phyloP scores from a whole-genome alignment of 2,329 filamentous ascomycete genomes.

The Penicillium sp. region DNA sequence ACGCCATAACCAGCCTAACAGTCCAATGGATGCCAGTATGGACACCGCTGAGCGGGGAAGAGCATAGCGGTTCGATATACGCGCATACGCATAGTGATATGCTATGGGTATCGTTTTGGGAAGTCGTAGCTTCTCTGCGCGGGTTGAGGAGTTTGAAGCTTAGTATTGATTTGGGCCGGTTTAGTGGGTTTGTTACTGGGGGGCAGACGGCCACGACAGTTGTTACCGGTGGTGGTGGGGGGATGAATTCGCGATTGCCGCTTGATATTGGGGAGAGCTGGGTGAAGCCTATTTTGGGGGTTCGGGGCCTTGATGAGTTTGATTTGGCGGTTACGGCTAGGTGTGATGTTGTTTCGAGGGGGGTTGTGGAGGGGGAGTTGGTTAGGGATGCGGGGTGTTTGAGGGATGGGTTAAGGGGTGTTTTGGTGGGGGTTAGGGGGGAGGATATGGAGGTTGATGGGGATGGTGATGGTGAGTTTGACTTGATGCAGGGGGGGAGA shows the following conservation, averaged over 20 bases:
- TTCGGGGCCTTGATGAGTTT: constrained; percentile 34
- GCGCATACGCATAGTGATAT: constrained; percentile 42
- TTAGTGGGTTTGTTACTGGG: too few species aligned
- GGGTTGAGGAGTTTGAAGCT: constrained; percentile 27
- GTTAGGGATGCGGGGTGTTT: constrained; percentile 30
- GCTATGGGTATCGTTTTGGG: constrained; percentile 39
- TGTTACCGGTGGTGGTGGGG: constrained; percentile 11
- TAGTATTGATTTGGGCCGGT: constrained; percentile 38
- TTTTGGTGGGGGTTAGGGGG: constrained; percentile 24
- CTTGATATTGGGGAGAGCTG: constrained; percentile 33
- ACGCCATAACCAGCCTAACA: constrained; percentile 27
- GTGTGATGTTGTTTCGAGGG: constrained; percentile 35
- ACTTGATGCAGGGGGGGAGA: constrained; percentile 1
- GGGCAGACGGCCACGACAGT: too few species aligned
- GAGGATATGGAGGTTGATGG: background rate
- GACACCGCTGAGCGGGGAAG: constrained; percentile 37
- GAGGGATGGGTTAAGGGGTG: constrained; percentile 29
- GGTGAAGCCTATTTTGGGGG: constrained; percentile 33
- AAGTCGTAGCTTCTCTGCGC: constrained; percentile 19
- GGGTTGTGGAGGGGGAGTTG: constrained; percentile 32
- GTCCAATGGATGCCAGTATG: constrained; percentile 42
- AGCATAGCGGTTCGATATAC: constrained; percentile 37
- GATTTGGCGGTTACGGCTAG: constrained; percentile 40
- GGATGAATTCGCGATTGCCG: constrained; percentile 20
- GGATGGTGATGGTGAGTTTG: background rate